These are phyloP conservation scores for Salicornia ramosissima DNA, from an alignment of 148 eudicot species.

Conservation along the genomic window DNA sequence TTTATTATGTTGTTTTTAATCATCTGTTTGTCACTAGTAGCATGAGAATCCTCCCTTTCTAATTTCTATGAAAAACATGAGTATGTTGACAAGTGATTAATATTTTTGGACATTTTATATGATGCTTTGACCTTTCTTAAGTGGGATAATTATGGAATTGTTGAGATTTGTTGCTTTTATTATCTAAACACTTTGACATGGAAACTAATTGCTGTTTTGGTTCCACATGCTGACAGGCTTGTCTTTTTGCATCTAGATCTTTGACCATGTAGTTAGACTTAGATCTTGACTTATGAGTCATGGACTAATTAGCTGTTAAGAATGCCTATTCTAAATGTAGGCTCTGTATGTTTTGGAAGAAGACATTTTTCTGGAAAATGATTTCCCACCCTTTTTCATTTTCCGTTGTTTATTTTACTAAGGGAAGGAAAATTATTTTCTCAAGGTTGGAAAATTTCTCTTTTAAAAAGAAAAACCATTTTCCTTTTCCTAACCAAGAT, in stretches of 20 bases:
- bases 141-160: slow-evolving; percentile 5
- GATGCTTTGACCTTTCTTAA: background rate
- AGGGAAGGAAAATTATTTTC: too few species aligned
- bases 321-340: background rate
- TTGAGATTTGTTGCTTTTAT: background rate
- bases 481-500: too few species aligned
- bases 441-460: too few species aligned
- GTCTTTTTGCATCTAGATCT: slow-evolving; percentile 28
- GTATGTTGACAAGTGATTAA: slow-evolving; percentile 5
- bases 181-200: background rate
- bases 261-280: slow-evolving; percentile 12
- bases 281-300: slow-evolving; percentile 9
- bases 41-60: background rate
- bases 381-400: too few species aligned
- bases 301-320: background rate
- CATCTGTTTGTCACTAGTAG: background rate
- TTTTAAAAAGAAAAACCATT: too few species aligned
- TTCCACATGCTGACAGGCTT: slow-evolving; percentile 24
- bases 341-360: too few species aligned
- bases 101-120: background rate
- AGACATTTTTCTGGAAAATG: too few species aligned
- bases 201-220: background rate
- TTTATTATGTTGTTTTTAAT: background rate
- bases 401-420: too few species aligned
- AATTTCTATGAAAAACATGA: background rate